Percentiles rank a stretch among this genome's conserved stretches.
Conservation (phyloP, 495 filamentous ascomycete species). For the Hypoxylon rickii region DNA sequence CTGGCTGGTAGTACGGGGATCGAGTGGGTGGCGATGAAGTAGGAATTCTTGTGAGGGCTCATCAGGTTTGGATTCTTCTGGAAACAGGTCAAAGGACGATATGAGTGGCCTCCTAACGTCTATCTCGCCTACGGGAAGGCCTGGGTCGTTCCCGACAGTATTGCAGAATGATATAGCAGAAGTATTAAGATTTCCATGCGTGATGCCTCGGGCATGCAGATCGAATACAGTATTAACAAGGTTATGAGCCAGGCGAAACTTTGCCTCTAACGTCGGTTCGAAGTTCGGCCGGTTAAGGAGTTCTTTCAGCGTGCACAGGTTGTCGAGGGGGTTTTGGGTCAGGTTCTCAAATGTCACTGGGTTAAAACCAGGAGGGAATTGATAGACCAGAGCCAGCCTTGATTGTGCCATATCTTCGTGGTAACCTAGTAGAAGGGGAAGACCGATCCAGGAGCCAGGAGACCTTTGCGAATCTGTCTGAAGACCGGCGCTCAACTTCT, state of each 20-base stretch:
- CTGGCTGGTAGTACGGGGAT: slow-evolving; percentile 63
- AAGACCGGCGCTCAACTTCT: slow-evolving; percentile 62
- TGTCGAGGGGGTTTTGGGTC: slow-evolving; percentile 54
- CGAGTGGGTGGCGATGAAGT: slow-evolving; percentile 77
- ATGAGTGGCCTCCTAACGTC: slow-evolving; percentile 77
- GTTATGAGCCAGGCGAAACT: slow-evolving; percentile 82
- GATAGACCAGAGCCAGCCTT: slow-evolving; percentile 80
- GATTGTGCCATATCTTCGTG: slow-evolving; percentile 78
- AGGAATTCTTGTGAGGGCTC: slow-evolving; percentile 50
- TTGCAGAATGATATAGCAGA: slow-evolving; percentile 82
- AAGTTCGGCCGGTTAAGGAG: slow-evolving; percentile 58
- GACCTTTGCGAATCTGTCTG: slow-evolving; percentile 58
- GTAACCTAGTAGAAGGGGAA: slow-evolving; percentile 73
- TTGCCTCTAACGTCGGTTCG: slow-evolving; percentile 69
- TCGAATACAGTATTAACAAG: slow-evolving; percentile 76
- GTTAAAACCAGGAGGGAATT: slow-evolving; percentile 70
- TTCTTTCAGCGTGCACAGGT: slow-evolving; percentile 53
- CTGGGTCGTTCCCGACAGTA: slow-evolving; percentile 45
- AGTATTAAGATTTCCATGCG: slow-evolving; percentile 80
- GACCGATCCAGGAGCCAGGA: slow-evolving; percentile 64
- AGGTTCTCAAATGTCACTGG: slow-evolving; percentile 59
- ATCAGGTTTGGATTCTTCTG: slow-evolving; percentile 59
- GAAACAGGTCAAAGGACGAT: slow-evolving; percentile 81
- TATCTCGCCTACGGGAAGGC: slow-evolving; percentile 51
- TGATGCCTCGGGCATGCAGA: slow-evolving; percentile 72